These are phyloP conservation scores for Trichoderma breve DNA, from an alignment of 2,329 filamentous ascomycete genomes.

Conservation along the genomic window DNA sequence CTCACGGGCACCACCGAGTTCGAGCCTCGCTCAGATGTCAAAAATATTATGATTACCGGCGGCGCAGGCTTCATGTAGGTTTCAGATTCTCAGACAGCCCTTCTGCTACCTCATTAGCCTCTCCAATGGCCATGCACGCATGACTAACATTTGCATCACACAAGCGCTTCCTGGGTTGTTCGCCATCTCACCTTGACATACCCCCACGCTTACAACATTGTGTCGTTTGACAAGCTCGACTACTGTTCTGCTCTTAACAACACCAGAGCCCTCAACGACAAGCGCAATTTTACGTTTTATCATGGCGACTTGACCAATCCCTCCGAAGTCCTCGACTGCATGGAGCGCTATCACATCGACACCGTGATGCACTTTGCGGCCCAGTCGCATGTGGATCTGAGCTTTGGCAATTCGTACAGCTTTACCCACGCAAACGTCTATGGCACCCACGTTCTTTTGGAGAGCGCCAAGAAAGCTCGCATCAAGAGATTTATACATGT, in stretches of 20 bases:
- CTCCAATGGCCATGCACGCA: not conserved
- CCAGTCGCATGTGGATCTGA: constrained; percentile 80
- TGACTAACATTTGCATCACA: not conserved
- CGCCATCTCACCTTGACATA: constrained; percentile 75
- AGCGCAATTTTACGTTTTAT: constrained; percentile 74
- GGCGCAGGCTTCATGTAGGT: constrained; percentile 82
- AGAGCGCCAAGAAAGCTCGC: constrained; percentile 69
- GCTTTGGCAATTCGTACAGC: constrained; percentile 77
- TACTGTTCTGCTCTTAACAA: constrained; percentile 82
- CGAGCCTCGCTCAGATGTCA: constrained; percentile 64
- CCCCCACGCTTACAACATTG: constrained; percentile 69
- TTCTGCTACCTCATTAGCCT: not conserved
- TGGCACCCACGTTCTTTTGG: constrained; percentile 78
- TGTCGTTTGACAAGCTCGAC: constrained; percentile 83
- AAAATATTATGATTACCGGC: constrained; percentile 81
- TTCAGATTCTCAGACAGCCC: not conserved
- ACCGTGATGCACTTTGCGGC: constrained; percentile 82
- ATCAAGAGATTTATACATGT: constrained; percentile 77
- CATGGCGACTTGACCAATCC: constrained; percentile 75
- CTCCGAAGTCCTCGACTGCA: constrained; percentile 65
- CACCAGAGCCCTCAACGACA: constrained; percentile 64
- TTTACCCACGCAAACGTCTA: constrained; percentile 82
- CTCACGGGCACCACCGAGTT: constrained; percentile 69
- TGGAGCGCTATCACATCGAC: constrained; percentile 71
- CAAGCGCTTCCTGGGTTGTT: constrained; percentile 77